Conservation (phyloP, 1,284 basidiomycete genomes). For the Calocybe gambosa region DNA sequence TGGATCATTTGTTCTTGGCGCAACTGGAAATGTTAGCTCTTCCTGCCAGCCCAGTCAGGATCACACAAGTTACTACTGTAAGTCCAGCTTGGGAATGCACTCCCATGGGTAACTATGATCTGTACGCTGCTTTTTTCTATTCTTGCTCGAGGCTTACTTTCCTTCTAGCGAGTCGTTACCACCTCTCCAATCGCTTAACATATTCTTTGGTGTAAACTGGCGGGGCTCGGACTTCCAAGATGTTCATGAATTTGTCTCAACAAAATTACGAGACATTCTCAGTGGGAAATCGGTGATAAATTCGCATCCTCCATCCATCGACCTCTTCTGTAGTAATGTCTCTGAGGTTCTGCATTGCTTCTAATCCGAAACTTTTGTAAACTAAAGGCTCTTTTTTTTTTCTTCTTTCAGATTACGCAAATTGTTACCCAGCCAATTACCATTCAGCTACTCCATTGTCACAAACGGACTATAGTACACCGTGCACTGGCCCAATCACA, state of each 20-base stretch:
- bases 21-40: slow-evolving; percentile 54
- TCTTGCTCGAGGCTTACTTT: slow-evolving; percentile 9
- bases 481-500: slow-evolving; percentile 39
- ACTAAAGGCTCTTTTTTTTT: not conserved
- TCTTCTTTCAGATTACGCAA: slow-evolving; percentile 8
- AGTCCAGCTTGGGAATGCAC: slow-evolving; percentile 61
- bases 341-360: slow-evolving; percentile 33
- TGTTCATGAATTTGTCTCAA: slow-evolving; percentile 45
- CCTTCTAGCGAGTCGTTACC: slow-evolving; percentile 35
- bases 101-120: slow-evolving; percentile 25
- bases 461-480: slow-evolving; percentile 38
- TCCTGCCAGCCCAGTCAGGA: slow-evolving; percentile 33
- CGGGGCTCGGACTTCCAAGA: slow-evolving; percentile 35
- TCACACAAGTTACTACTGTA: slow-evolving; percentile 54
- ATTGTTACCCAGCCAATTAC: slow-evolving; percentile 26
- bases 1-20: slow-evolving; percentile 48
- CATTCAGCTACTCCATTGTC: slow-evolving; percentile 43
- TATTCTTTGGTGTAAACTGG: slow-evolving; percentile 37
- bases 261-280: slow-evolving; percentile 49
- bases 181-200: slow-evolving; percentile 44
- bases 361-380: not conserved
- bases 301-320: slow-evolving; percentile 48
- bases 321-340: slow-evolving; percentile 46
- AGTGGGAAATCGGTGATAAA: slow-evolving; percentile 37
- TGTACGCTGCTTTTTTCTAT: slow-evolving; percentile 35